phyloP scores from a whole-genome alignment of 495 filamentous ascomycete genomes.

The Aspergillus sclerotioniger region DNA sequence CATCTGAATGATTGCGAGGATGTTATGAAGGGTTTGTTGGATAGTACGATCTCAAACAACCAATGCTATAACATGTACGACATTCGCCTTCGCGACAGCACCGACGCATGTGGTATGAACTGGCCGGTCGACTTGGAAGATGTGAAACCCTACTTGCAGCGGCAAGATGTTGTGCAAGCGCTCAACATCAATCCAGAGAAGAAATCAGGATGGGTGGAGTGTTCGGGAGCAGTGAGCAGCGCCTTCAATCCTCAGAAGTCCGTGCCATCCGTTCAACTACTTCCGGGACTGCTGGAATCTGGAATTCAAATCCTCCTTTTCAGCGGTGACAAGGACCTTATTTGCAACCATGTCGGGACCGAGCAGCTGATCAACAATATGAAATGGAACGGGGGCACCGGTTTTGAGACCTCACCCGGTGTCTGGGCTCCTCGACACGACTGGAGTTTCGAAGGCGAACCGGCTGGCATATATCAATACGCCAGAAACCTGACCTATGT shows the following conservation, averaged over 20 bases:
- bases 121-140: conserved; percentile 84
- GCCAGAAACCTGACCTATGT: conserved; percentile 95
- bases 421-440: conserved; percentile 87
- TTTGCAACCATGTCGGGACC: conserved; percentile 96
- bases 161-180: conserved; percentile 72
- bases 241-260: conserved; percentile 68
- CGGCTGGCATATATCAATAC: conserved; percentile 88
- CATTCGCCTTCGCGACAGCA: conserved; percentile 71
- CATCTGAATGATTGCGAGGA: conserved; percentile 67
- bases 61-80: conserved; percentile 94
- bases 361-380: conserved; percentile 89
- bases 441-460: conserved; percentile 91
- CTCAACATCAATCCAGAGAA: conserved; percentile 82
- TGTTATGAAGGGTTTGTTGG: conserved; percentile 68
- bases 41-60: conserved; percentile 51
- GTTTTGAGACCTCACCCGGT: conserved; percentile 86
- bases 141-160: conserved; percentile 81
- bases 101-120: conserved; percentile 84
- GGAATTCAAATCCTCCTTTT: conserved; percentile 80
- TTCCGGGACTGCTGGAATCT: conserved; percentile 71
- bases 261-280: conserved; percentile 65
- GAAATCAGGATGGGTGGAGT: conserved; percentile 87
- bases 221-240: conserved; percentile 68
- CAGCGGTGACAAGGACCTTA: conserved; percentile 89
- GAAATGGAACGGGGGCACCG: conserved; percentile 85